Conservation (phyloP, 257 asterid species). For the Jaltomata sinuosa region DNA sequence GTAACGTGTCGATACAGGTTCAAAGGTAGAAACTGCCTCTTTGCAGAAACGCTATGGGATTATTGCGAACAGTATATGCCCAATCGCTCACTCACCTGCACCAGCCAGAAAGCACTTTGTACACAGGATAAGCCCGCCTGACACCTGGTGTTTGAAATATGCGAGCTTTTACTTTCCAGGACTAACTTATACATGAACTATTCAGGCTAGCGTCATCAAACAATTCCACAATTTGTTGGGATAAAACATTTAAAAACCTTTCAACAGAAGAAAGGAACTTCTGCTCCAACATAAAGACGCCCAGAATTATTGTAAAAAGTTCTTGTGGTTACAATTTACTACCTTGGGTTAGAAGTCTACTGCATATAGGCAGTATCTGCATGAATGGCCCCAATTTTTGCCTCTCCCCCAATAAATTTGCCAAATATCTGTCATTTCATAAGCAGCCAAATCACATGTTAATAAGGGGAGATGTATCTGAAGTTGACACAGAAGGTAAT, state of each 20-base stretch:
- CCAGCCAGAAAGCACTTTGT: background rate
- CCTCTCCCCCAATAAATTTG: conserved; percentile 58
- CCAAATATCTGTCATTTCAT: conserved; percentile 38
- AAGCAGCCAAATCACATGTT: background rate
- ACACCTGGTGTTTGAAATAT: background rate
- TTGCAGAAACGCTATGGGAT: background rate
- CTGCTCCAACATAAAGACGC: background rate
- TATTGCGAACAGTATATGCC: background rate
- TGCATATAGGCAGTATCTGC: conserved; percentile 52
- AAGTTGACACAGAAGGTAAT: background rate
- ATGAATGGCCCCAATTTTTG: conserved; percentile 55
- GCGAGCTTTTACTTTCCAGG: background rate
- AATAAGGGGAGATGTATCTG: background rate
- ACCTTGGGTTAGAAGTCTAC: conserved; percentile 72
- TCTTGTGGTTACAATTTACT: background rate
- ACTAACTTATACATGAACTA: background rate
- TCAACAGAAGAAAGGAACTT: background rate
- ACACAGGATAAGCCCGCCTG: background rate
- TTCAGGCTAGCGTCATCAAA: background rate
- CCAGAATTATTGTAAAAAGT: background rate
- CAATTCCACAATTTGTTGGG: background rate
- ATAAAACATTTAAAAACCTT: background rate
- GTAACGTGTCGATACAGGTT: background rate
- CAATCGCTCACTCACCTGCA: background rate
- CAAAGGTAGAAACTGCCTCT: background rate